Evolutionary conservation across 78 protist species (phyloP).

Genomic region (Salpingoeca rosetta): DNA sequence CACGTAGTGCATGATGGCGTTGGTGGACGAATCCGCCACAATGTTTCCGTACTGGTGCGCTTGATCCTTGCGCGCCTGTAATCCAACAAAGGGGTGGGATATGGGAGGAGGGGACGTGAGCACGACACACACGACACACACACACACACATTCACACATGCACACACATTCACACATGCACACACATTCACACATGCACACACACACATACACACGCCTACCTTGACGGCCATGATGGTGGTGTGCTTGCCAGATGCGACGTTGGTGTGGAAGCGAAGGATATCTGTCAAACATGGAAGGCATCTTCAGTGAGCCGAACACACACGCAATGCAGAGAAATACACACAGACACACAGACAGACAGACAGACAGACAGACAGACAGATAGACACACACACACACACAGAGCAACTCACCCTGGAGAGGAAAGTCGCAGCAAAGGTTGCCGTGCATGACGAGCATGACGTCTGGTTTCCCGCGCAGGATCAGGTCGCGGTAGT

Average conservation of each 20-base stretch:
- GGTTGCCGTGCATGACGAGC: conserved; percentile 9
- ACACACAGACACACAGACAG: too few relatives aligned
- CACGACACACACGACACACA: background rate
- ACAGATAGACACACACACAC: too few relatives aligned
- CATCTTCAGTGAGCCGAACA: background rate
- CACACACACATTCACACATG: too few relatives aligned
- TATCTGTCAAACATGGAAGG: background rate
- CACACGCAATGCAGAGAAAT: background rate
- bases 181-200: too few relatives aligned
- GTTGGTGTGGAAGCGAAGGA: background rate
- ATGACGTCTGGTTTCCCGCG: conserved; percentile 13
- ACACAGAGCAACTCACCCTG: background rate
- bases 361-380: conserved; percentile 9
- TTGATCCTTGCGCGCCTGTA: background rate
- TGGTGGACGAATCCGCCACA: background rate
- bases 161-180: too few relatives aligned
- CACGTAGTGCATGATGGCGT: conserved; percentile 30
- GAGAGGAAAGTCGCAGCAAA: background rate
- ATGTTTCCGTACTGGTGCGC: conserved; percentile 3
- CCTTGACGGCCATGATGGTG: conserved; percentile 12
- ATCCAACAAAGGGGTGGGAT: background rate
- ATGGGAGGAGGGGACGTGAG: background rate
- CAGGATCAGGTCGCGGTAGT: conserved; percentile 22
- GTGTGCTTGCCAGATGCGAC: background rate
- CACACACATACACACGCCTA: background rate